Evolutionary conservation across 345 rosid species (phyloP), one percentile per base, ranked within the genome.

Genomic region (Iberis pinnata): DNA sequence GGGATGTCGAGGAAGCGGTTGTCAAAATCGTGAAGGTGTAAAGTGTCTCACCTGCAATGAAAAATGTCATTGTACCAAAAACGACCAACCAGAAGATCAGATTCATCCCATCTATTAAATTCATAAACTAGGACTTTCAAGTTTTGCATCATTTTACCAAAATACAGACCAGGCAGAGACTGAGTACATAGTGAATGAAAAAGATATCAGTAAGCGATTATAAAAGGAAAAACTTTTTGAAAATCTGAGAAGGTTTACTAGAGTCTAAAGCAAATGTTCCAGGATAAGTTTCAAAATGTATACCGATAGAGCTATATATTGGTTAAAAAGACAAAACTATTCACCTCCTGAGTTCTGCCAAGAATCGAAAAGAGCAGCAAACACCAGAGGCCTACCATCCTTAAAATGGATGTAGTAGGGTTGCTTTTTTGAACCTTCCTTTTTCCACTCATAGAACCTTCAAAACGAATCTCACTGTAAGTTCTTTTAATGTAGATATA

Each of bases 361-460:
- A 15, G 79, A 73, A 72, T 90, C 98, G 53, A 73, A 87, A 20
- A 90, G 85, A 42, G 84, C 89, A 63, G 98, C 95, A 80, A 90
- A 85, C 4, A 84, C 88, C 12, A 90, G 78, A 65, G 98, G 89
- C 64, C 85, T 75, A 18, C 70, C 84, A 70, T 84, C 89, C 80
- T 74, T 78, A 69, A 80, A 90, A 76, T 87, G 95, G 61, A 90
- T 67, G 66, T 81, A 81, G 73, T 80, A 84, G 7, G 98, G 96
- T 70, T 87, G 98, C 71, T 81, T 87, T 53, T 79, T 87, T 1
- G 98, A 79, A 24, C 86, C 95, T 59, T 87, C 95, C 55, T 82
- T 90, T 60, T 80, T 90, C 96, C 98, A 90, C 78, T 90, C 98
- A 56, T 84, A 90, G 71, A 90, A 90, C 70, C 98, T 84, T 75